A percentile compares a stretch with the other conserved stretches of the same genome.
Conservation (phyloP, 305 asterid genomes). For the Withania somnifera region DNA sequence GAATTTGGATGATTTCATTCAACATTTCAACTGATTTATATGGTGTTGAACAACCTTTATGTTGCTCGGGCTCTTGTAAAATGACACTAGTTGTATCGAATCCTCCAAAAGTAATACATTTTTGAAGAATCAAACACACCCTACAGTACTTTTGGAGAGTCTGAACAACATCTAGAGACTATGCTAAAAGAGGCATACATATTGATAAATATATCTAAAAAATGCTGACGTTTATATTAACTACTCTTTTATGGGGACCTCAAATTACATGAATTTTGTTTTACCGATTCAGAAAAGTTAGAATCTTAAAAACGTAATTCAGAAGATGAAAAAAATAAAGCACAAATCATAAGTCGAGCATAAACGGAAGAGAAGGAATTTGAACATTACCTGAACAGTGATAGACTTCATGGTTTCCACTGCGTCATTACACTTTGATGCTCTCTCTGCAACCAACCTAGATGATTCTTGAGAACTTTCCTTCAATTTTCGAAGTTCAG, state of each 20-base stretch:
- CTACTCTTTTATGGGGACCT: neutral
- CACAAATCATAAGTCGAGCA: neutral
- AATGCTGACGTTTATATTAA: neutral
- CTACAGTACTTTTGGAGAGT: neutral
- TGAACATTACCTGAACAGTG: conserved; percentile 41
- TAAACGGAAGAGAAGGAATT: neutral
- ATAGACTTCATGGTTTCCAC: conserved; percentile 47
- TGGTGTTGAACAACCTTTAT: neutral
- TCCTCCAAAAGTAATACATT: neutral
- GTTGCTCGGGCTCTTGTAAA: neutral
- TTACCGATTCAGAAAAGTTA: no score
- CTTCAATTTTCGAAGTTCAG: conserved; percentile 48
- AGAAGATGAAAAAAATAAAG: neutral
- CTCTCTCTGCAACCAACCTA: conserved; percentile 48
- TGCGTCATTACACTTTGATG: conserved; percentile 39
- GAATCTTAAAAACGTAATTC: no score
- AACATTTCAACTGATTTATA: no score
- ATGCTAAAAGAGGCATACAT: neutral
- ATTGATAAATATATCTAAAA: neutral
- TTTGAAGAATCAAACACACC: neutral
- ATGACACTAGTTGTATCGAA: neutral
- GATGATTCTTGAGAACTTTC: conserved; percentile 40
- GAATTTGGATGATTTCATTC: neutral
- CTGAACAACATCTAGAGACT: neutral
- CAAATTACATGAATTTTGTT: no score